phyloP scores from a whole-genome alignment of 768 basidiomycete genomes.

The Russula compacta region DNA sequence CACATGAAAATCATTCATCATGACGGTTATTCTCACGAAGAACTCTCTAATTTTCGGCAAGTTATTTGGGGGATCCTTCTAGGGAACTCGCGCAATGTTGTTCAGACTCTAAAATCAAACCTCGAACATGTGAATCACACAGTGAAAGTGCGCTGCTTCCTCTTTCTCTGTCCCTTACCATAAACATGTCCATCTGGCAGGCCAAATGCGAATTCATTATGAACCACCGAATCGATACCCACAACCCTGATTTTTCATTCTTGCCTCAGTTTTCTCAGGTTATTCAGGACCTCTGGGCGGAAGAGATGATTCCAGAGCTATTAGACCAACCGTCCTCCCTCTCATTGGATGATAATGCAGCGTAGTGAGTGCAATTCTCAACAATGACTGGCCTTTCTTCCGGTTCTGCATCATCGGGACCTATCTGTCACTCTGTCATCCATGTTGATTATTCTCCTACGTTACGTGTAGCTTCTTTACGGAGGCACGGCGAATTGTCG shows the following conservation, averaged over 20 bases:
- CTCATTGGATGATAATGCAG: background rate
- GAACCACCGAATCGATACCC: background rate
- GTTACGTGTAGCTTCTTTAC: constrained; percentile 61
- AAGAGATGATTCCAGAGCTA: constrained; percentile 32
- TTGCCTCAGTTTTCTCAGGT: background rate
- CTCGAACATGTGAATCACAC: background rate
- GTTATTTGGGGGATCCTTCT: constrained; percentile 3
- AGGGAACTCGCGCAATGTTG: background rate
- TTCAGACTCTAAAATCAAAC: background rate
- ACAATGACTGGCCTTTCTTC: background rate
- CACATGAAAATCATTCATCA: background rate
- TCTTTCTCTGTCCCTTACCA: background rate
- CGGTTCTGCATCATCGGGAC: background rate
- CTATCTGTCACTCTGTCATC: background rate
- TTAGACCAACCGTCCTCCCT: background rate
- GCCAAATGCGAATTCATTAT: background rate
- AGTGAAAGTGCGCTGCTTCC: background rate
- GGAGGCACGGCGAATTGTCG: constrained; percentile 71
- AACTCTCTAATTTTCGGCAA: background rate
- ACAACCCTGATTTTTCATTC: constrained; percentile 24
- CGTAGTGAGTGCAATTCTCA: constrained; percentile 5
- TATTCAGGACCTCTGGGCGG: constrained; percentile 2
- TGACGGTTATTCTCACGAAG: constrained; percentile 38
- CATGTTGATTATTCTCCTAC: constrained; percentile 22
- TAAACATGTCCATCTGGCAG: background rate